phyloP scores from a whole-genome alignment of 371 early-diverging fungal species.

The Rhizopus microsporus region DNA sequence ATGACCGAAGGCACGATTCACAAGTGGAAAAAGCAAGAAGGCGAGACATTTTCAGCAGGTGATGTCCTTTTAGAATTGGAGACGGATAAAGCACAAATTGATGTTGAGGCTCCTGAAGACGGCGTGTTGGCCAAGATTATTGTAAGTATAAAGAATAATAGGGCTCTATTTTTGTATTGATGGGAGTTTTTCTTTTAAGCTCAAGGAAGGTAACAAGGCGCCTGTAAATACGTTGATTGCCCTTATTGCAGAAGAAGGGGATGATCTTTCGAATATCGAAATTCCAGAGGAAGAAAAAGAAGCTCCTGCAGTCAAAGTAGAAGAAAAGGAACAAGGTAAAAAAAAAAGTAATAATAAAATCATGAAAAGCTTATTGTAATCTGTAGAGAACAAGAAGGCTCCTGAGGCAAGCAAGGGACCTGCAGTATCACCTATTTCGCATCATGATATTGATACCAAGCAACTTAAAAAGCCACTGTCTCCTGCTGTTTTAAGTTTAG shows the following conservation, averaged over 20 bases:
- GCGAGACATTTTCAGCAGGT: slow-evolving; percentile 84
- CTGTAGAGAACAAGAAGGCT: slow-evolving; percentile 14
- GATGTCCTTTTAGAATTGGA: slow-evolving; percentile 92
- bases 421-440: slow-evolving; percentile 36
- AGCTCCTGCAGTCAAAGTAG: slow-evolving; percentile 8
- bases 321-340: slow-evolving; percentile 12
- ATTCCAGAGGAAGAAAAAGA: slow-evolving; percentile 52
- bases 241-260: slow-evolving; percentile 88
- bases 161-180: slow-evolving; percentile 6
- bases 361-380: not conserved
- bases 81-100: slow-evolving; percentile 98
- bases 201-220: slow-evolving; percentile 62
- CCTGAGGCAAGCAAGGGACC: slow-evolving; percentile 16
- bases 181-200: slow-evolving; percentile 31
- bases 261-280: slow-evolving; percentile 79
- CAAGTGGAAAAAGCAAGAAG: slow-evolving; percentile 86
- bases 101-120: slow-evolving; percentile 94
- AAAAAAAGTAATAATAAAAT: slow-evolving; percentile 4
- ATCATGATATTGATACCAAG: slow-evolving; percentile 47
- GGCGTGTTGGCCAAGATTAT: slow-evolving; percentile 92
- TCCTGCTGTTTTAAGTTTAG: slow-evolving; percentile 69
- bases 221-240: slow-evolving; percentile 76
- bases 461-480: slow-evolving; percentile 59
- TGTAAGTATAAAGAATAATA: slow-evolving; percentile 37
- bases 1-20: slow-evolving; percentile 96